Evolutionary conservation across 441 rosid species (phyloP).

Genomic region (Melastoma candidum): DNA sequence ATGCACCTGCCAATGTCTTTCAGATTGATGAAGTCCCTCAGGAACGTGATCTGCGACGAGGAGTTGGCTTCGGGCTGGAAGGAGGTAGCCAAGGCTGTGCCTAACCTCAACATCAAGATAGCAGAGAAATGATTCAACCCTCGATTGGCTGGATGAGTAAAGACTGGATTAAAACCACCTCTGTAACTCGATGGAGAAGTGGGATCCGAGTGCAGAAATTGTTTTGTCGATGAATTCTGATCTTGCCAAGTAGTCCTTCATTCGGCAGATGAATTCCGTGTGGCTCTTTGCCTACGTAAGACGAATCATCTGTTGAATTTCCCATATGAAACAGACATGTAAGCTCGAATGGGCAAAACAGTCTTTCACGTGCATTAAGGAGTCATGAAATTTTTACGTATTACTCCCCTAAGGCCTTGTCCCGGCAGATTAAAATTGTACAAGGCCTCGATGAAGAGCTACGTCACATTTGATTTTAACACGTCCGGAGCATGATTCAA

Average conservation of each 20-base stretch:
- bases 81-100: conserved; percentile 28
- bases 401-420: too few species aligned
- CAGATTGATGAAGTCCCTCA: conserved; percentile 35
- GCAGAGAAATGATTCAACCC: conserved; percentile 43
- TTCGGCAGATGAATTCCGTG: conserved; percentile 45
- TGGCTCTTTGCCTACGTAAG: conserved; percentile 50
- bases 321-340: neutral
- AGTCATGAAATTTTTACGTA: neutral
- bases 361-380: neutral
- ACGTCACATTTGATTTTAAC: too few species aligned
- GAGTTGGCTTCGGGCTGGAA: conserved; percentile 58
- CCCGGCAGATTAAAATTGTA: too few species aligned
- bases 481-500: too few species aligned
- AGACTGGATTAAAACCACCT: too few species aligned
- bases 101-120: conserved; percentile 48
- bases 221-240: conserved; percentile 45
- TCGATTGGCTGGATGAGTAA: conserved; percentile 72
- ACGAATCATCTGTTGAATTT: neutral
- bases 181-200: conserved; percentile 28
- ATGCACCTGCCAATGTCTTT: conserved; percentile 34
- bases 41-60: conserved; percentile 54
- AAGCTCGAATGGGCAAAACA: neutral
- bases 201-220: conserved; percentile 34
- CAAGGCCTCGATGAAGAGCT: too few species aligned
- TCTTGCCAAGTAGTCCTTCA: conserved; percentile 63